Base-by-base conservation (phyloP, 2,329 filamentous ascomycete genomes). In the Ceratocystiopsis minuta region DNA sequence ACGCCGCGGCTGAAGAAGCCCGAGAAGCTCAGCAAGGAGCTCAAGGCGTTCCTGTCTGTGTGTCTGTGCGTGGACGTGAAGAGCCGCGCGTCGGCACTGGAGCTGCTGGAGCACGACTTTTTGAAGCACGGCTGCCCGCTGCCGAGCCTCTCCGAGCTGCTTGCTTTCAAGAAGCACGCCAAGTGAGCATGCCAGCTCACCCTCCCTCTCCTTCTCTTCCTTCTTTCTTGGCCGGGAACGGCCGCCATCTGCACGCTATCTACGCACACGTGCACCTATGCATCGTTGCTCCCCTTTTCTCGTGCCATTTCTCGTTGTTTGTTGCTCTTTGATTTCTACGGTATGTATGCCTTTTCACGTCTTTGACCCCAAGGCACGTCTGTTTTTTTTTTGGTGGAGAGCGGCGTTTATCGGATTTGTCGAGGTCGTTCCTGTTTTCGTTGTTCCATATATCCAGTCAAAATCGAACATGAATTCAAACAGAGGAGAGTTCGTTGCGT, bases 1-100 rank as follows among this genome's bases (percentile, higher is more conserved):
- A 96, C 90, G 3, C 90, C 90, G 17, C 78, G 86, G 44, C 72
- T 98, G 49, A 98, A 98, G 80, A 94, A 95, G 64, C 88, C 90
- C 1, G 88, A 98, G 64, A 94, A 93, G 65, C 73, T 96, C 46
- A 92, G 83, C 65, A 95, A 94, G 67, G 90, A 96, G 63, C 75
- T 98, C 51, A 96, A 96, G 68, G 83, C 84, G 17, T 98, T 98
- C 74, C 62, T 98, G 55, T 90, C 83, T 20, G 87, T 95, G 48
- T 98, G 90, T 61, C 70, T 98, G 38, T 96, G 90, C 54, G 90
- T 98, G 38, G 88, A 96, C 54, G 87, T 98, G 54, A 87, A 88
- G 67, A 88, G 81, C 57, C 77, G 90, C 57, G 90, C 90, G 13
- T 94, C 85, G 20, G 86, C 90, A 0, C 75, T 84, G 47, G 90